Evolutionary conservation across 768 basidiomycete species (phyloP), one percentile per base, ranked within the genome.

Genomic region (Suillus tomentosus): DNA sequence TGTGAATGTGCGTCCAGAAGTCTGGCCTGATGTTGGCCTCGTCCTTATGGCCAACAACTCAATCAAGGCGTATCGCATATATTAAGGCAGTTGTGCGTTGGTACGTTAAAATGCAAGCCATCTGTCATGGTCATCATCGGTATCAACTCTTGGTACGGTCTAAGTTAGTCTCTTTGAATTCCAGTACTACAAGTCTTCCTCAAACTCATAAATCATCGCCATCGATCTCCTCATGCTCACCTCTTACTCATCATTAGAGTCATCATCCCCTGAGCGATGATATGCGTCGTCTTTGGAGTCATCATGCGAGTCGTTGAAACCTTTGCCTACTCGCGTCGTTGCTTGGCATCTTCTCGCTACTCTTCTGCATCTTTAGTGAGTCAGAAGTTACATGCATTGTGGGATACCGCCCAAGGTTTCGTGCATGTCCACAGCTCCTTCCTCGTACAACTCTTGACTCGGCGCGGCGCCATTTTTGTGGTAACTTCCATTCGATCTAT

Each of bases 351-450:
- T 19, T 50, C 36, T 40, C 17, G 19, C 34, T 56, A 61, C 24
- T n/a, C 61, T 47, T 57, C 47, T 10, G 61, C 36, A 17, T 61
- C 65, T 4, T 43, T 50, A 0, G 42, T 61, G 53, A 65, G 43
- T 53, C 62, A 66, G 22, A 67, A 63, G 5, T 65, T 64, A 15
- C 64, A 69, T 5, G 65, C 69, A 14, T 24, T 55, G 50, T 56
- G 61, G 14, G 40, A 15, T 54, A 69, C 1, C 65, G 45, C 24
- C 62, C 63, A 10, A 66, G 10, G 22, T 53, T n/a, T 66, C 54
- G 19, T 64, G 31, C 3, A 68, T 39, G 15, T 63, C 65, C 1
- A 68, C 39, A 47, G 39, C 58, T 14, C 47, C 67, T 17, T 62
- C 61, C n/a, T 62, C 36, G 47, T 61, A 45, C 7, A 70, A 60